Percentiles rank a stretch among this genome's conserved stretches.
These are phyloP conservation scores for Adansonia madagascariensis DNA, from an alignment of 441 rosid genomes.

Conservation along the genomic window DNA sequence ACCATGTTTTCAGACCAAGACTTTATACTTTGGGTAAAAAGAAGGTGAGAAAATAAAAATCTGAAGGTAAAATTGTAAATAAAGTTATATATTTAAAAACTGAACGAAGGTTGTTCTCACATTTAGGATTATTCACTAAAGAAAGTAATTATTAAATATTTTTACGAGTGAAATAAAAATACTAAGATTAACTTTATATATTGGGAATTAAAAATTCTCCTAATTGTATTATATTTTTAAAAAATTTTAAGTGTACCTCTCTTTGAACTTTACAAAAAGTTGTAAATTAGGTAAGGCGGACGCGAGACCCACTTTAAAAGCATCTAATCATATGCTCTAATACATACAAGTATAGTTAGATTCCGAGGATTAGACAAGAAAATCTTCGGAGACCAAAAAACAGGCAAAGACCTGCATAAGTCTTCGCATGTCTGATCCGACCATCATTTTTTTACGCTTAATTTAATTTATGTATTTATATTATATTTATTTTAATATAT, in stretches of 20 bases:
- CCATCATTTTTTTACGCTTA: background rate
- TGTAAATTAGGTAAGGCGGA: background rate
- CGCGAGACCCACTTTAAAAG: background rate
- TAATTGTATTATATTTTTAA: too few species aligned
- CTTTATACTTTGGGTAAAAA: too few species aligned
- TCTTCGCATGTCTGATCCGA: background rate
- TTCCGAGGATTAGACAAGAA: background rate
- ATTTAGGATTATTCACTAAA: too few species aligned
- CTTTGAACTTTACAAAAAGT: background rate
- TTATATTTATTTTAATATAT: too few species aligned
- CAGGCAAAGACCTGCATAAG: slow-evolving; percentile 2
- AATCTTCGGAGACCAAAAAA: background rate
- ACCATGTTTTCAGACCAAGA: background rate
- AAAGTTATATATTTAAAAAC: too few species aligned
- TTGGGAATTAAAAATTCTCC: too few species aligned
- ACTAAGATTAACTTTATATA: too few species aligned
- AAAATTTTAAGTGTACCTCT: background rate
- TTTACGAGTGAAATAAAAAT: too few species aligned
- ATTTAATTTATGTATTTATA: too few species aligned
- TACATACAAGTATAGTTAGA: background rate
- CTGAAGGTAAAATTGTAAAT: too few species aligned
- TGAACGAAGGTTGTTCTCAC: too few species aligned
- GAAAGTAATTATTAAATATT: too few species aligned
- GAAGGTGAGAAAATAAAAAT: background rate
- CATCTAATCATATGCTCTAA: background rate